Evolutionary conservation across 176 grass and related monocot species (phyloP).

Genomic region (Melocanna baccifera): DNA sequence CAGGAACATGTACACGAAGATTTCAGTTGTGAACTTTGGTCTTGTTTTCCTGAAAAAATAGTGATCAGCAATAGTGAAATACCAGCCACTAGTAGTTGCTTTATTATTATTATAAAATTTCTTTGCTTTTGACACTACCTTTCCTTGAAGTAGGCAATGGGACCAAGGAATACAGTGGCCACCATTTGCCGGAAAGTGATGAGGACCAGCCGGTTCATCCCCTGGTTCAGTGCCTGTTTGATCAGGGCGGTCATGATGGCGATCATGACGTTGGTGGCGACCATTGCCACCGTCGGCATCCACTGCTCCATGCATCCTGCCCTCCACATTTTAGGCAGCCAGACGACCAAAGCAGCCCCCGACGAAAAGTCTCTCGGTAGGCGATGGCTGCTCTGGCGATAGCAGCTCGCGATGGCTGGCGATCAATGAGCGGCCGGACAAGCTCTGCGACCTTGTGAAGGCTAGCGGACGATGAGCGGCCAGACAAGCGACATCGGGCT

Average conservation of each 20-base stretch:
- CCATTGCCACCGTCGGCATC: slow-evolving; percentile 44
- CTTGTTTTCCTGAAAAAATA: slow-evolving; percentile 46
- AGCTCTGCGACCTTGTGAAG: too few species aligned
- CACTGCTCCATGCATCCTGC: slow-evolving; percentile 39
- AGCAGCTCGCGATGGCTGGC: too few species aligned
- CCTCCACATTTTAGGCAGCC: slow-evolving; percentile 39
- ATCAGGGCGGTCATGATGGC: slow-evolving; percentile 57
- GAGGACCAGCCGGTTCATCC: slow-evolving; percentile 61
- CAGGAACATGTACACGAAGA: slow-evolving; percentile 54
- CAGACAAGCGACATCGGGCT: too few species aligned
- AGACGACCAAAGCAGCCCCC: too few species aligned
- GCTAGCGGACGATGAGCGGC: too few species aligned
- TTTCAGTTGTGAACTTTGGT: slow-evolving; percentile 50
- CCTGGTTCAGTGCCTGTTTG: slow-evolving; percentile 53
- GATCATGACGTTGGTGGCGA: slow-evolving; percentile 39
- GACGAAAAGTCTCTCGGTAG: too few species aligned
- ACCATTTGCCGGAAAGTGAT: slow-evolving; percentile 57
- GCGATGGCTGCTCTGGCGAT: too few species aligned
- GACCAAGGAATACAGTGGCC: slow-evolving; percentile 51
- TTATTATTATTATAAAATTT: neutral
- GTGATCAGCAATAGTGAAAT: neutral
- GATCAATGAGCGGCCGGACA: too few species aligned
- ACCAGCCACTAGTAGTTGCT: neutral
- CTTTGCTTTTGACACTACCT: slow-evolving; percentile 38
- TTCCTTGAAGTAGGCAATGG: slow-evolving; percentile 66